Evolutionary conservation across 768 basidiomycete genomes (phyloP), one percentile per base, ranked within the genome.

Genomic region (Candolleomyces aberdarensis): DNA sequence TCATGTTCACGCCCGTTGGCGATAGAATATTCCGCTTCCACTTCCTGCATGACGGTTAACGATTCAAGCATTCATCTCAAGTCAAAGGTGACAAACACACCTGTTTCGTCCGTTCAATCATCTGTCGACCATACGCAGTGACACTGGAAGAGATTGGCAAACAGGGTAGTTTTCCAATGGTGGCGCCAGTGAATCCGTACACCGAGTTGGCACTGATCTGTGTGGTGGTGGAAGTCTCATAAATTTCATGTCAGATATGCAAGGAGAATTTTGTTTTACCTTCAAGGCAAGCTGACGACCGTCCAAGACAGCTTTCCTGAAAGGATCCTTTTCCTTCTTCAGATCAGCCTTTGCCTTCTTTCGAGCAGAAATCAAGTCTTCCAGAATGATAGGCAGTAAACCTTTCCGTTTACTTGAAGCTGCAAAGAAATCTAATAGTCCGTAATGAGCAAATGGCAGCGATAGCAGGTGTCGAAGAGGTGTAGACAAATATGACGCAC

Each of bases 171-270:
- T 98, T 98, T 58, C 97, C 97, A 64, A 98, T 83, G 0, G 97
- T 98, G 0, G 97, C 97, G 43, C 97, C 97, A 6, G 97, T 98
- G 72, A 99, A 98, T 29, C 97, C 97, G 66, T 99, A 99, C 29
- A 99, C 96, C 1, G 97, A 99, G 74, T 98, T 99, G 29, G 97
- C 97, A 70, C 92, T 94, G 73, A 99, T 93, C 96, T 98, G 47
- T 56, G n/a, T 32, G 9, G 51, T 5, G 19, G 39, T 26, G 46
- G n/a, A 19, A 6, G 51, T 49, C 43, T 53, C 56, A 11, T 17
- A n/a, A 20, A 46, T 15, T 20, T 17, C 19, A 6, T 7, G 44
- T 49, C 15, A n/a, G 14, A 17, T n/a, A 49, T 13, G 51, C 44
- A 39, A 47, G 36, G 13, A 36, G 40, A 41, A 26, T 26, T 22